Evolutionary conservation across 352 stramenopile species (phyloP).

Genomic region (Globisporangium yorkense): DNA sequence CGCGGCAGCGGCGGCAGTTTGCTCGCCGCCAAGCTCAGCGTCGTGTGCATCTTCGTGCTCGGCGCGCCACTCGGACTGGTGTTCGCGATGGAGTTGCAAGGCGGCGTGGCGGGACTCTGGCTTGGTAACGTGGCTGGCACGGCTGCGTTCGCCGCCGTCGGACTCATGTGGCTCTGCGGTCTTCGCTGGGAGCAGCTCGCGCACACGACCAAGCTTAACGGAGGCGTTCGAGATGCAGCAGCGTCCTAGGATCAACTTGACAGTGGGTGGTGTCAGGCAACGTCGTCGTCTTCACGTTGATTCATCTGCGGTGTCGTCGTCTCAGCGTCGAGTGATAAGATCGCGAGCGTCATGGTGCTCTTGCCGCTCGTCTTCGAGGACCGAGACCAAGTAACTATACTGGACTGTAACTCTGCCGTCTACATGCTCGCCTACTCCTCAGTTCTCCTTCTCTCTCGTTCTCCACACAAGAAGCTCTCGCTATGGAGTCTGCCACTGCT

Average conservation of each 20-base stretch:
- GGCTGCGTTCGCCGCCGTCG: constrained; percentile 9
- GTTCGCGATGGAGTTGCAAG: constrained; percentile 12
- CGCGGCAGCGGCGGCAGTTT: constrained; percentile 16
- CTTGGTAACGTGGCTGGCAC: constrained; percentile 14
- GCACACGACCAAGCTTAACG: constrained; percentile 2
- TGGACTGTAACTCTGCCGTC: too few relatives aligned
- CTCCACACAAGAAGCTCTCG: not conserved
- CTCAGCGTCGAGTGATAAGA: too few relatives aligned
- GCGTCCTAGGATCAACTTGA: not conserved
- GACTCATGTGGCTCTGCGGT: constrained; percentile 13
- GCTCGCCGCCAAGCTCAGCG: constrained; percentile 16
- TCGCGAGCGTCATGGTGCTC: too few relatives aligned
- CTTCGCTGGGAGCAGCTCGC: constrained; percentile 11
- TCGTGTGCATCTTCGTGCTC: constrained; percentile 17
- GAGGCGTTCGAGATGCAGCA: not conserved
- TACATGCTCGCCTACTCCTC: too few relatives aligned
- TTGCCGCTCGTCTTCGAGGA: too few relatives aligned
- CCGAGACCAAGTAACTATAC: too few relatives aligned
- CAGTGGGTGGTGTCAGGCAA: not conserved
- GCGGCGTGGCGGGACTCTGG: constrained; percentile 22
- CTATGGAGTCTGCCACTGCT: not conserved
- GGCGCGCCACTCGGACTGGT: constrained; percentile 17
- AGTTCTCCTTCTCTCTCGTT: not conserved
- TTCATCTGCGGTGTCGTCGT: too few relatives aligned
- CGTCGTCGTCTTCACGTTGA: too few relatives aligned